Conservation (phyloP, 768 basidiomycete species). For the Myochromella boudieri region DNA sequence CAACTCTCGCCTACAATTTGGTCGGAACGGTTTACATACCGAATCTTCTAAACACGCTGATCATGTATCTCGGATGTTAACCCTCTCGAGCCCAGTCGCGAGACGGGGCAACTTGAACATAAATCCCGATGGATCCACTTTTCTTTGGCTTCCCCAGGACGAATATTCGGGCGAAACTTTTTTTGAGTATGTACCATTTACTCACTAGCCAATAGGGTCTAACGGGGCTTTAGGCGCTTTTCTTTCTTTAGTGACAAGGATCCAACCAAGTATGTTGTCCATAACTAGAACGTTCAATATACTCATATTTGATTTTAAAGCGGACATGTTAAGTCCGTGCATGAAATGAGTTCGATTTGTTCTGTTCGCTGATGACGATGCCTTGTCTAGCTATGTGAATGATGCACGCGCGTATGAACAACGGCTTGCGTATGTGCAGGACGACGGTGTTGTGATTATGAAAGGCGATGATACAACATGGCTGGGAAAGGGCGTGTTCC, state of each 20-base stretch:
- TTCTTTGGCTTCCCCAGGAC: slow-evolving; percentile 69
- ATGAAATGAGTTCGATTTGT: not conserved
- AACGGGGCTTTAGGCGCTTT: slow-evolving; percentile 42
- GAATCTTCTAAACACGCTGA: not conserved
- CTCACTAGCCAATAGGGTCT: not conserved
- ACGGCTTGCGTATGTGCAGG: slow-evolving; percentile 56
- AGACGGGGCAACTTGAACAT: slow-evolving; percentile 34
- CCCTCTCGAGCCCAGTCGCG: slow-evolving; percentile 9
- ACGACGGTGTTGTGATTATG: slow-evolving; percentile 68
- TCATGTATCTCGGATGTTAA: not conserved
- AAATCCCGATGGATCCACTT: slow-evolving; percentile 46
- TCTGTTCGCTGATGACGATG: slow-evolving; percentile 15
- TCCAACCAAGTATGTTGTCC: slow-evolving; percentile 60
- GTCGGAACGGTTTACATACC: not conserved
- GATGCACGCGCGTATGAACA: slow-evolving; percentile 48
- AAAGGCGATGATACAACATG: slow-evolving; percentile 68
- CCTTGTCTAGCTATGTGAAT: slow-evolving; percentile 57
- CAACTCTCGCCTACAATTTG: slow-evolving; percentile 11
- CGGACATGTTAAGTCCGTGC: slow-evolving; percentile 68
- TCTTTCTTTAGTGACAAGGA: slow-evolving; percentile 59
- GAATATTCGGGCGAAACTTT: slow-evolving; percentile 65
- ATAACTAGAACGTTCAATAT: slow-evolving; percentile 8
- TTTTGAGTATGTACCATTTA: slow-evolving; percentile 58
- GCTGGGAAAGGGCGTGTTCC: slow-evolving; percentile 50
- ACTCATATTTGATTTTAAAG: slow-evolving; percentile 35